phyloP scores from a whole-genome alignment of 352 stramenopile genomes.

The Phytophthora podocarpi region DNA sequence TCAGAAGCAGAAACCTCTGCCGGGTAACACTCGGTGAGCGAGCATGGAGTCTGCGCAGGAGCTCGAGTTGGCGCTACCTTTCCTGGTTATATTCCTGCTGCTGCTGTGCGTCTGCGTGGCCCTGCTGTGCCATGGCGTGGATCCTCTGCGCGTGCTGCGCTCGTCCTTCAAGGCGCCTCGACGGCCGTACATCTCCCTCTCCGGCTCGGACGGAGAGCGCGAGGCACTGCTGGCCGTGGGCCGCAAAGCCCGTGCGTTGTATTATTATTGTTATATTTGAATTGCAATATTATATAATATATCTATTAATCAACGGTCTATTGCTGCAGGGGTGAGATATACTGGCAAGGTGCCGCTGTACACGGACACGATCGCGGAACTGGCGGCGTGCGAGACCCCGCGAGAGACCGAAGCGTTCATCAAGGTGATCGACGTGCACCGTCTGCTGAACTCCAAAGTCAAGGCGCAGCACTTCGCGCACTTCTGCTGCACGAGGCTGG shows the following conservation, averaged over 20 bases:
- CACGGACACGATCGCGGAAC: constrained; percentile 61
- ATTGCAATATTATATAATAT: not conserved
- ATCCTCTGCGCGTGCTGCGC: constrained; percentile 65
- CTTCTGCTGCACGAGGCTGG: constrained; percentile 47
- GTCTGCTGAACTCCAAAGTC: constrained; percentile 69
- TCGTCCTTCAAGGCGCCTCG: constrained; percentile 60
- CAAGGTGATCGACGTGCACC: constrained; percentile 50
- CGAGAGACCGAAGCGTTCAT: constrained; percentile 72
- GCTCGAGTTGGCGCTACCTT: constrained; percentile 48
- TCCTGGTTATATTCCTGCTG: constrained; percentile 49
- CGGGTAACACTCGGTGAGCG: not conserved
- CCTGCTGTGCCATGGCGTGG: constrained; percentile 61
- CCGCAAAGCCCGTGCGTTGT: constrained; percentile 44
- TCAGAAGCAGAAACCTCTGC: not conserved
- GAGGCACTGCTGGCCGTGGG: constrained; percentile 49
- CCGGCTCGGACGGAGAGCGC: constrained; percentile 49
- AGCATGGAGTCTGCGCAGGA: constrained; percentile 30
- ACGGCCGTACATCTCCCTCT: constrained; percentile 30
- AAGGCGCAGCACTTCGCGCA: constrained; percentile 81
- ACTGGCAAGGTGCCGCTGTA: constrained; percentile 72
- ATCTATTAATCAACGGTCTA: constrained; percentile 1
- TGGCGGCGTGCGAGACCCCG: constrained; percentile 42
- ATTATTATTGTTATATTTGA: not conserved
- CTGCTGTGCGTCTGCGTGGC: constrained; percentile 49
- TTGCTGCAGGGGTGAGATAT: constrained; percentile 46